Evolutionary conservation across 176 grass and related monocot species (phyloP), one percentile per base, ranked within the genome.

Genomic region (Ensete ventricosum): DNA sequence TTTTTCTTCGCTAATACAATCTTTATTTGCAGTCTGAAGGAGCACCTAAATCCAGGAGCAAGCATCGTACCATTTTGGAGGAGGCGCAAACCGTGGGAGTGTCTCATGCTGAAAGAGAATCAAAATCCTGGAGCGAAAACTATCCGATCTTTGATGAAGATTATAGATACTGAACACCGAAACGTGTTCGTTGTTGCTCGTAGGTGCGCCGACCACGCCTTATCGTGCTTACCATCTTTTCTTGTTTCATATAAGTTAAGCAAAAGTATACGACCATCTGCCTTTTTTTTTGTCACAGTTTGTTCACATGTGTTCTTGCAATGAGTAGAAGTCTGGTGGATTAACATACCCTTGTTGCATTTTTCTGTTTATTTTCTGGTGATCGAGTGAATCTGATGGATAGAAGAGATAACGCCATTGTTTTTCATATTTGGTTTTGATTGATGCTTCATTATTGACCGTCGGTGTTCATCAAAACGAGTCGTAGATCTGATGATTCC

Each of bases 121-220:
- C 86, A 19, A 82, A 87, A 78, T 34, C 86, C 0, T 85, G 82
- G 82, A 84, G 74, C 62, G 83, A 90, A 83, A 88, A 78, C 86
- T 79, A 52, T 62, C 78, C 94, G 7, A 77, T 98, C 85, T 91
- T 90, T 11, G 85, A 93, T 67, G 83, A 73, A 62, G 81, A 71
- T 76, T 85, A 76, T 69, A 80, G 82, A 73, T 60, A 71, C 79
- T 92, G 73, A 84, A 74, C 5, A 25, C 53, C 0, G n/a, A 20
- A 9, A 60, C 48, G 9, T 20, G 75, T 65, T 51, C 76, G 48
- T 73, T 9, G 9, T 29, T 2, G 20, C 26, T 12, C 8, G 1
- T 52, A 24, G 74, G 71, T 64, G 26, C 14, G 26, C 53, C 50
- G 25, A 71, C 22, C 52, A 60, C 16, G n/a, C 9, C 57, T 60